Conservation (phyloP, 441 rosid species). For the Gossypium davidsonii region DNA sequence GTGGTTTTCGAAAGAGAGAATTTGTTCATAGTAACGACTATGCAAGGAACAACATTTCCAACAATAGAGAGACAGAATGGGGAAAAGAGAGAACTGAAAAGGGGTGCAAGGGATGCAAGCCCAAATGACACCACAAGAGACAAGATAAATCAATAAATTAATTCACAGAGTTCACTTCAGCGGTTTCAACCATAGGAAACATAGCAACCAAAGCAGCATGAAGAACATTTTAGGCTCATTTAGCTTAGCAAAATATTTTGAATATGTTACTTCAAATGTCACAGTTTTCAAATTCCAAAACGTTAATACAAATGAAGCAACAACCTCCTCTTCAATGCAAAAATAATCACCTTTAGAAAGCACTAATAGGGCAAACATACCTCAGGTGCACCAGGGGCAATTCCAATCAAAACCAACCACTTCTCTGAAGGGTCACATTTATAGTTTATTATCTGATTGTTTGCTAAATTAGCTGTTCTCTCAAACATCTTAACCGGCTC, state of each 20-base stretch:
- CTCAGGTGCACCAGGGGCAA: slow-evolving; percentile 99
- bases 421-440: slow-evolving; percentile 94
- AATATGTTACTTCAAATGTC: background rate
- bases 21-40: background rate
- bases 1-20: background rate
- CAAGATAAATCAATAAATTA: background rate
- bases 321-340: background rate
- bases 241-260: background rate
- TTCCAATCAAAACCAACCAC: slow-evolving; percentile 98
- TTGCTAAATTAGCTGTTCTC: slow-evolving; percentile 85
- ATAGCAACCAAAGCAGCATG: background rate
- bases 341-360: background rate
- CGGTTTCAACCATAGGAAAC: background rate
- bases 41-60: background rate
- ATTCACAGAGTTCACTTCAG: background rate
- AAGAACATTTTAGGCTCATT: background rate
- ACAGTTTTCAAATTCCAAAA: background rate
- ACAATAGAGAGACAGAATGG: background rate
- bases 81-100: background rate
- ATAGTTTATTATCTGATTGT: slow-evolving; percentile 96
- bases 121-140: background rate
- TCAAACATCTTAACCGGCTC: slow-evolving; percentile 98
- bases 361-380: slow-evolving; percentile 31
- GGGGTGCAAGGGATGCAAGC: background rate
- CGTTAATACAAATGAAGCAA: background rate